phyloP scores from a whole-genome alignment of 345 rosid species.

The Dipteronia sinensis region DNA sequence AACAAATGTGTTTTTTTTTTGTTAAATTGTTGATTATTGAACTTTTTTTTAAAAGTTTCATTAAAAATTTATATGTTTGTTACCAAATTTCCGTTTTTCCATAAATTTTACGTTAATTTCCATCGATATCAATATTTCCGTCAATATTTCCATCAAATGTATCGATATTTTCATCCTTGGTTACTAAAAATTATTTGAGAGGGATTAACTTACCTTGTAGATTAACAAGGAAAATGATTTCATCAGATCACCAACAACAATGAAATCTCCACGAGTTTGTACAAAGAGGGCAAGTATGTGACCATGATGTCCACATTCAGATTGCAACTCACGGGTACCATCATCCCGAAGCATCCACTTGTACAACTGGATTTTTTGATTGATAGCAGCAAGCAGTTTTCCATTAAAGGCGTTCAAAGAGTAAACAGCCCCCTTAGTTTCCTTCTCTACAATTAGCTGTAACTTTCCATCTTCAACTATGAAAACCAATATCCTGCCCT shows the following conservation, averaged over 20 bases:
- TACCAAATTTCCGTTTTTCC: too few species aligned
- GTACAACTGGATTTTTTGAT: slow-evolving; percentile 88
- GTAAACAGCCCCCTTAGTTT: slow-evolving; percentile 90
- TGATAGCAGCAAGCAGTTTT: slow-evolving; percentile 85
- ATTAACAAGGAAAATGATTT: slow-evolving; percentile 87
- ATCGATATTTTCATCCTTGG: too few species aligned
- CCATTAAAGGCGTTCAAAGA: slow-evolving; percentile 91
- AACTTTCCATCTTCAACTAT: slow-evolving; percentile 81
- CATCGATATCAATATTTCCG: too few species aligned
- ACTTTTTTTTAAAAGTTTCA: too few species aligned
- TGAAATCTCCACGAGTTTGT: slow-evolving; percentile 94
- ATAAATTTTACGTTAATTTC: too few species aligned
- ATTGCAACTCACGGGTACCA: slow-evolving; percentile 79
- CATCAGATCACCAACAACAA: slow-evolving; percentile 94
- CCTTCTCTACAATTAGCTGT: slow-evolving; percentile 88
- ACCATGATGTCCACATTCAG: slow-evolving; percentile 90
- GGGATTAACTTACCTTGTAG: slow-evolving; percentile 62
- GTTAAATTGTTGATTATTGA: too few species aligned
- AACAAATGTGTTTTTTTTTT: too few species aligned
- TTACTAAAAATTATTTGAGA: background rate
- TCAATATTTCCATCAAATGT: too few species aligned
- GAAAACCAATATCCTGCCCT: slow-evolving; percentile 94
- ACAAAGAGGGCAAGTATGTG: slow-evolving; percentile 89
- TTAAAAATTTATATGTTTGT: too few species aligned
- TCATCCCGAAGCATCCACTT: slow-evolving; percentile 96